phyloP scores from a whole-genome alignment of 2,329 filamentous ascomycete species.

The Colletotrichum caudatum region DNA sequence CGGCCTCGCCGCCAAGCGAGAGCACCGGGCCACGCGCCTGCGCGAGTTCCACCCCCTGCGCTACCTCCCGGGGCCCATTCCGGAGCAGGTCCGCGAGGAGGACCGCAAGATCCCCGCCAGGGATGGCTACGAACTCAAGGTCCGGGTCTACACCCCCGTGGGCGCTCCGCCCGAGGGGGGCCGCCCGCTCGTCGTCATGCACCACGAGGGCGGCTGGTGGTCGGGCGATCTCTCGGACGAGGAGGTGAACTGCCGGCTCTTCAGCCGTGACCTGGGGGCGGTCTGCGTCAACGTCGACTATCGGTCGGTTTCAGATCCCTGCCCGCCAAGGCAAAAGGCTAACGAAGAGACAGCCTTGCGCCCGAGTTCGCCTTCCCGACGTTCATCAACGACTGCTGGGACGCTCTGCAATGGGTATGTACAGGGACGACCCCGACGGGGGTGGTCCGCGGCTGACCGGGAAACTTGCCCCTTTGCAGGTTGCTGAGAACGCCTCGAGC shows the following conservation, averaged over 20 bases:
- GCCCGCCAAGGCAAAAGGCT: neutral
- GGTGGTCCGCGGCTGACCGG: neutral
- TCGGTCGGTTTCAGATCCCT: constrained; percentile 43
- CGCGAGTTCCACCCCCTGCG: constrained; percentile 30
- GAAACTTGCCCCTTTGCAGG: neutral
- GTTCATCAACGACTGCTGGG: constrained; percentile 60
- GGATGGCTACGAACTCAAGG: constrained; percentile 16
- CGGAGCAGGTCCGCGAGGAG: constrained; percentile 31
- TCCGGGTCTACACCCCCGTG: constrained; percentile 27
- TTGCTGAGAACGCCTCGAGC: constrained; percentile 39
- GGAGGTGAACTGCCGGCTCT: constrained; percentile 32
- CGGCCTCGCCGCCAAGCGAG: constrained; percentile 21
- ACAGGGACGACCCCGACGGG: neutral
- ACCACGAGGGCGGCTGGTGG: constrained; percentile 34
- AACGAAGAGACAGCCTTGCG: constrained; percentile 49
- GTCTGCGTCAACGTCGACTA: constrained; percentile 60
- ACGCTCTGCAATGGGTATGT: constrained; percentile 49
- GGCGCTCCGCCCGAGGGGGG: constrained; percentile 1
- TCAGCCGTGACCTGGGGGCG: constrained; percentile 25
- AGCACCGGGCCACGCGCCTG: constrained; percentile 28
- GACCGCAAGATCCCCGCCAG: constrained; percentile 24
- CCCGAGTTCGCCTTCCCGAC: constrained; percentile 62
- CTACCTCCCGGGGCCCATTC: constrained; percentile 26
- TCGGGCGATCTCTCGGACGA: constrained; percentile 32
- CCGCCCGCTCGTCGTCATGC: constrained; percentile 36